Evolutionary conservation across 495 filamentous ascomycete species (phyloP), one percentile per base, ranked within the genome.

Genomic region (Tetracladium setigerum): DNA sequence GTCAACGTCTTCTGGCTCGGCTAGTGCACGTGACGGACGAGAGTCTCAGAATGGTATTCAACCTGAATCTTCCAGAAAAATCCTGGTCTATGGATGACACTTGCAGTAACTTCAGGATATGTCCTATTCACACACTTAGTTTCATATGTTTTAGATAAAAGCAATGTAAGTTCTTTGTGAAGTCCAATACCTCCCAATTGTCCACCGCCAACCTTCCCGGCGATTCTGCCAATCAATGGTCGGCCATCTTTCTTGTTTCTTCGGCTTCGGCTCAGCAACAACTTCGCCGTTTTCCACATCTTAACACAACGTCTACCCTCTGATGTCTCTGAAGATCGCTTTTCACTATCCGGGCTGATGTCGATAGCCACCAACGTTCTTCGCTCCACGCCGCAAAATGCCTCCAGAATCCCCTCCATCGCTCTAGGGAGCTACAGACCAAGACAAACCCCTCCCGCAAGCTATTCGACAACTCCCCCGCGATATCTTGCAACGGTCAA

Each of bases 401-500:
- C 42, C 31, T 19, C 34, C 16, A 56, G 47, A 27, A 33, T 49
- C 33, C 24, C 44, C 34, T 17, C 39, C 16, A 41, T n/a, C 30
- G 11, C 34, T 32, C 22, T 40, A 27, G 22, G 22, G 38, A 47
- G 40, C 35, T 48, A 27, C 50, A n/a, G 14, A n/a, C 30, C 30
- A 35, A 37, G 41, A 33, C 30, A 14, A 42, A 43, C 30, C 30
- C 38, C 38, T 17, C 30, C 46, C 14, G 27, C 13, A 24, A 17
- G 44, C 34, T 18, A 16, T 8, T 43, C 40, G 22, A 49, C 22
- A 24, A 27, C 27, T 3, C 22, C 42, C 27, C 33, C 53, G n/a
- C 48, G 54, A 52, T 43, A 32, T 36, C 22, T 60, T 11, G 53
- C 57, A 35, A 57, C 53, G 30, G 53, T 57, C 22, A 40, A 53